Base-by-base conservation (phyloP, 2,329 filamentous ascomycete species). In the Phialocephala subalpina region DNA sequence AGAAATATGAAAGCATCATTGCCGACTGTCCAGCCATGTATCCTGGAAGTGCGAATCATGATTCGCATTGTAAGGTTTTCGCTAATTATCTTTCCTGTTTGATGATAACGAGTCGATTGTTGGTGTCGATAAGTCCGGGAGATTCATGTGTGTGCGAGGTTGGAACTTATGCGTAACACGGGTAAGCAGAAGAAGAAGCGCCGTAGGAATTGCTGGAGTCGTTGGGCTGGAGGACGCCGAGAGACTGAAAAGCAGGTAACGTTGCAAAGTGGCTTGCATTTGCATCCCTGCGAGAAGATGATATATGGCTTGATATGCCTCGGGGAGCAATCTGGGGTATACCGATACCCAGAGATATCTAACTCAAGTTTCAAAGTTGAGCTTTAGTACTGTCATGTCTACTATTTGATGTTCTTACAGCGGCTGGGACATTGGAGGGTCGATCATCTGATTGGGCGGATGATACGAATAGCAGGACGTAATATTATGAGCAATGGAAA, bases 31-130 rank as follows among this genome's bases (percentile, higher is more conserved):
- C 60, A 1, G 45, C 66, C 8, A 60, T 68, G 45, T n/a, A n/a
- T 18, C 64, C 62, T 1, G 69, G 72, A 16, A 66, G 63, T 18
- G n/a, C 55, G 12, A 66, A 70, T 12, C 68, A 67, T 22, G 72
- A 73, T 45, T 64, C 62, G 7, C 61, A 66, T 35, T 73, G 67
- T 38, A 72, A 73, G 47, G 67, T 71, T 0, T 69, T 67, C 22
- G 69, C 68, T 1, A 70, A 71, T 14, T 74, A 66, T 47, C 70
- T 76, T 6, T 70, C 73, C 20, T 80, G 77, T 20, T 57, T 72
- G 2, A 72, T 76, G 52, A 64, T 74, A 18, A 35, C 64, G 2
- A 70, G 63, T 35, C 71, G 73, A 16, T 40, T 74, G 1, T 42
- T 73, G 11, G 64, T 70, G 2, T 64, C 69, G 3, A 42, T 76